Evolutionary conservation across 306 rosid genomes (phyloP), one percentile per base, ranked within the genome.

Genomic region (Malus orientalis): DNA sequence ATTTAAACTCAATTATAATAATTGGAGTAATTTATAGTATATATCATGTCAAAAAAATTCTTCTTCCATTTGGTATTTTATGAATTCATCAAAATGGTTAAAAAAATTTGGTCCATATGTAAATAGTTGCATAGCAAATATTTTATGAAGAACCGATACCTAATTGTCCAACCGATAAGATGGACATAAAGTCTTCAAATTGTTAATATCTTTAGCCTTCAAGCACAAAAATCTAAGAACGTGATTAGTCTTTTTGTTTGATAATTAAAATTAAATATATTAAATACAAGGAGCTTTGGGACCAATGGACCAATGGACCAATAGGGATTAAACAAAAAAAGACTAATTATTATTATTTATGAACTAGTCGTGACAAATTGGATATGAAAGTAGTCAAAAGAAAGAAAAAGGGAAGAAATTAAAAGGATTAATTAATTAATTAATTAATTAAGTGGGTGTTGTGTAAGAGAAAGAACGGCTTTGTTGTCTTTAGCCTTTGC

Each of bases 331-430:
- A 30, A 19, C 8, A 7, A 27, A 9, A 40, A 36, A 5, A 23
- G 64, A 44, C 8, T 44, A 44, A 44, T 44, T 44, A 11, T 44
- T 44, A 32, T 22, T 33, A 32, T 51, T 7, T 38, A 23, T 33
- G 29, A 33, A 76, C 79, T 51, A 4, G 38, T 32, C 4, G 71
- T 2, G 78, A 75, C 25, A 64, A 64, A 33, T 47, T 62, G 78
- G 22, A 49, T 23, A 40, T 47, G 76, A 67, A 68, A 72, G 73
- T 59, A 61, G 84, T 71, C 76, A 83, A 79, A 0, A 8, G 54
- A 40, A 61, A 79, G 5, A 30, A 13, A 74, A 8, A 38, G n/a
- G 27, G 19, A 29, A 55, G 64, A 32, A 16, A 47, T 59, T 11
- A 19, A 16, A 32, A 53, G 6, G 54, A 29, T 11, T 65, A 36